Evolutionary conservation across 2,329 filamentous ascomycete species (phyloP).

Genomic region (Triangularia verruculosa): DNA sequence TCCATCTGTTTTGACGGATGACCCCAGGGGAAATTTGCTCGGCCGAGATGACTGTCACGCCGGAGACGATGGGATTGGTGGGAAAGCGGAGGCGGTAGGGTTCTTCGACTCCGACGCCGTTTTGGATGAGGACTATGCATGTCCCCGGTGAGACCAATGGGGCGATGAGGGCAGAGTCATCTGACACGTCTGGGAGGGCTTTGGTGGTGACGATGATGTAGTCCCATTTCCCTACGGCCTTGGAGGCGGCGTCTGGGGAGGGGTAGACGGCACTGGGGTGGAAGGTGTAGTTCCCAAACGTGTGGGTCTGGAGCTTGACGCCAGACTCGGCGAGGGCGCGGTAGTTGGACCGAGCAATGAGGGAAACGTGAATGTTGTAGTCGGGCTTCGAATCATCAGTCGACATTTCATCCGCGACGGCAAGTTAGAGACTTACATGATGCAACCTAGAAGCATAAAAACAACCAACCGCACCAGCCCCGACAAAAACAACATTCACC

Average conservation of each 20-base stretch:
- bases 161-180: constrained; percentile 59
- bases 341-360: constrained; percentile 74
- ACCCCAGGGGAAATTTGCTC: constrained; percentile 62
- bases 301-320: constrained; percentile 61
- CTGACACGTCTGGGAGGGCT: constrained; percentile 61
- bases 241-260: constrained; percentile 54
- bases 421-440: constrained; percentile 40
- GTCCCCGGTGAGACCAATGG: constrained; percentile 55
- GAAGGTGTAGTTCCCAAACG: constrained; percentile 67
- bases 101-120: constrained; percentile 67
- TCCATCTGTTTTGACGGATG: constrained; percentile 71
- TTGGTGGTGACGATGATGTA: constrained; percentile 70
- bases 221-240: constrained; percentile 41
- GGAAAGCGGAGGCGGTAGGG: constrained; percentile 64
- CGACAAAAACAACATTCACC: constrained; percentile 63
- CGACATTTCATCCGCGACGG: not conserved
- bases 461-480: constrained; percentile 68
- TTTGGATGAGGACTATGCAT: constrained; percentile 66
- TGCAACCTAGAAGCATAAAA: constrained; percentile 70
- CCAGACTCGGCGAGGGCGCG: constrained; percentile 57
- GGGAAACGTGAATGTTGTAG: constrained; percentile 58
- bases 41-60: constrained; percentile 66
- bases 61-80: constrained; percentile 58
- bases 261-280: constrained; percentile 60
- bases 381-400: constrained; percentile 37